Conservation (phyloP, 2,329 filamentous ascomycete species). For the Trichoderma arundinaceum region DNA sequence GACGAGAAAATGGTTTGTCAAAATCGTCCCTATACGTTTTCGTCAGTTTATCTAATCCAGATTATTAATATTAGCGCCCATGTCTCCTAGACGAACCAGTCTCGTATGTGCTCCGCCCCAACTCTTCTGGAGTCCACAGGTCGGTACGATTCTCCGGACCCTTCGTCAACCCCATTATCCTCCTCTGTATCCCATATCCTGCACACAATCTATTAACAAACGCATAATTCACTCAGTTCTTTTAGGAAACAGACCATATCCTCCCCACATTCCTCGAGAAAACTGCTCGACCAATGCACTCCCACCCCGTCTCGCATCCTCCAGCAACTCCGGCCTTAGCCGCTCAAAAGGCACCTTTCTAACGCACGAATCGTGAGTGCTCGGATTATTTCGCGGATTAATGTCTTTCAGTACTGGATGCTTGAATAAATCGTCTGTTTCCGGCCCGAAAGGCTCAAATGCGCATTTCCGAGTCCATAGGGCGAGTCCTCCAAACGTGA, state of each 20-base stretch:
- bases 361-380: background rate
- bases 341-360: conserved; percentile 3
- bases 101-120: background rate
- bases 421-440: background rate
- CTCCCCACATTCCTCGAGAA: conserved; percentile 15
- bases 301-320: conserved; percentile 4
- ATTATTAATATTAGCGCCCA: too few relatives aligned
- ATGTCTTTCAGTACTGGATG: background rate
- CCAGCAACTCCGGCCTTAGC: conserved; percentile 2
- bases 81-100: background rate
- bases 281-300: conserved; percentile 3
- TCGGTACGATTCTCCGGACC: background rate
- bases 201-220: too few relatives aligned
- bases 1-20: conserved; percentile 9
- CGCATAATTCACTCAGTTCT: too few relatives aligned
- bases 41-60: background rate
- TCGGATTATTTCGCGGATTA: background rate
- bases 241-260: background rate
- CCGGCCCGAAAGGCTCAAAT: conserved; percentile 5
- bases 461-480: conserved; percentile 10
- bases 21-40: background rate
- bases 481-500: background rate
- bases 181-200: conserved; percentile 12
- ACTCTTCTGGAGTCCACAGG: background rate
- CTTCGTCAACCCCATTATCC: conserved; percentile 8